Evolutionary conservation across 1,139 yeast genomes (phyloP).

Genomic region (Spathaspora jeffriesii): DNA sequence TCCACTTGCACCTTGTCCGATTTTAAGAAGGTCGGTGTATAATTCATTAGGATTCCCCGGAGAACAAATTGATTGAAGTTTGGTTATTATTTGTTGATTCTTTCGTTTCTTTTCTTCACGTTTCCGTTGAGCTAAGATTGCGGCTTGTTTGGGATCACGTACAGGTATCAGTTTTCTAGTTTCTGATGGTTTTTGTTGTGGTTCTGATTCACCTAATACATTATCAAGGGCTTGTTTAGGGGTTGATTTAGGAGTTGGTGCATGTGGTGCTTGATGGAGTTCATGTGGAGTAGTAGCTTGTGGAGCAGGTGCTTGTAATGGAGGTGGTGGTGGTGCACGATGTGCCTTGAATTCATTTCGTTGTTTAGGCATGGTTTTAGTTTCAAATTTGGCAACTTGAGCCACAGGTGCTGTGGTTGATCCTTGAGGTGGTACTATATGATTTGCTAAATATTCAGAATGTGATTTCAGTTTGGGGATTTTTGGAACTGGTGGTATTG

Average conservation of each 20-base stretch:
- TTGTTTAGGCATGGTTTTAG: conserved; percentile 17
- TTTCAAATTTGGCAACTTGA: conserved; percentile 29
- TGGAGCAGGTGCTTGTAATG: conserved; percentile 22
- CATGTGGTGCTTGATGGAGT: conserved; percentile 5
- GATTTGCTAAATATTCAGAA: conserved; percentile 33
- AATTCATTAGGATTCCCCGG: conserved; percentile 83
- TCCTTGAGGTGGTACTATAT: conserved; percentile 19
- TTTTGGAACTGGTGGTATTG: conserved; percentile 15
- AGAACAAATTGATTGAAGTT: conserved; percentile 75
- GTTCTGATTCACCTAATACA: conserved; percentile 11
- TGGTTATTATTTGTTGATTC: conserved; percentile 69
- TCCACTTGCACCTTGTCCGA: conserved; percentile 99
- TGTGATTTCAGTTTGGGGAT: conserved; percentile 50
- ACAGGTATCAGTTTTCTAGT: conserved; percentile 33
- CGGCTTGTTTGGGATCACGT: conserved; percentile 57
- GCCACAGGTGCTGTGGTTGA: conserved; percentile 44
- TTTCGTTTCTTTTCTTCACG: conserved; percentile 73
- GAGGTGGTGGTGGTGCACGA: conserved; percentile 17
- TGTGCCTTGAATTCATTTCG: conserved; percentile 28
- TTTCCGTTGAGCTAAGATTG: conserved; percentile 62
- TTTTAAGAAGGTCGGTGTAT: conserved; percentile 71
- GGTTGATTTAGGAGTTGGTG: conserved; percentile 11
- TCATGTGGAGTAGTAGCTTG: conserved; percentile 6
- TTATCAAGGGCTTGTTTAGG: conserved; percentile 16
- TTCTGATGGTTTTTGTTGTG: conserved; percentile 7